Base-by-base conservation (phyloP, 768 basidiomycete genomes). In the Peribolospora kevripleyi region DNA sequence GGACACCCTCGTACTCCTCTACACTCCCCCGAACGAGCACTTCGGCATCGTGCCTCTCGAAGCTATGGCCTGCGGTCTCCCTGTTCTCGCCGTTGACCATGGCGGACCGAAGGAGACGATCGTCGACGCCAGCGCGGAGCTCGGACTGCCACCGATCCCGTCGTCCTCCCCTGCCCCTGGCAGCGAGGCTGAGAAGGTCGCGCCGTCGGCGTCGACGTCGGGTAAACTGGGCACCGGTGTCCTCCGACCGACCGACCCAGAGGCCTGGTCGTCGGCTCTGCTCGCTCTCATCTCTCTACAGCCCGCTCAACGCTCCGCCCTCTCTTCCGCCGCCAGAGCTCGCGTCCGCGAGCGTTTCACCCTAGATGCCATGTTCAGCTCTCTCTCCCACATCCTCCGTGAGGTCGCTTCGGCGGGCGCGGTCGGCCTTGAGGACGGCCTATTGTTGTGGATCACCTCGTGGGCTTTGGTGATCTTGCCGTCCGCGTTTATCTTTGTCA, bases 41-140 rank as follows among this genome's bases (percentile, higher is more conserved):
- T 93, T 97, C 65, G 93, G 91, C 2, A 95, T 98, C 60, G 90
- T 81, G 0, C 91, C 93, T 2, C 76, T 95, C 3, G 91, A 98
- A 66, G 88, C 78, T 0, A 95, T 95, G 87, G 75, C 78, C 6
- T 88, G 83, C 50, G 85, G 87, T 3, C 66, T 97, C 0, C 87
- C 90, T 0, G 81, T 97, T 1, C 68, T 98, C 14, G 90, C 88
- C 0, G 85, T 82, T 61, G 69, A 84, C 63, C 79, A 76, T 56
- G 85, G 84, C 11, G 71, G 71, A 36, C 93, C 93, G 7, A 83
- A 78, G 2, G 93, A 98, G 69, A 91, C 82, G 54, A 69, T 91
- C 39, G 64, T 80, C n/a, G 71, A 72, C 56, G 57, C 60, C 5
- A 59, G 58, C 2, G 40, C 63, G 3, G 69, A 69, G 55, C 46